Base-by-base conservation (phyloP, 2,329 filamentous ascomycete species). In the Aspergillus neotritici region DNA sequence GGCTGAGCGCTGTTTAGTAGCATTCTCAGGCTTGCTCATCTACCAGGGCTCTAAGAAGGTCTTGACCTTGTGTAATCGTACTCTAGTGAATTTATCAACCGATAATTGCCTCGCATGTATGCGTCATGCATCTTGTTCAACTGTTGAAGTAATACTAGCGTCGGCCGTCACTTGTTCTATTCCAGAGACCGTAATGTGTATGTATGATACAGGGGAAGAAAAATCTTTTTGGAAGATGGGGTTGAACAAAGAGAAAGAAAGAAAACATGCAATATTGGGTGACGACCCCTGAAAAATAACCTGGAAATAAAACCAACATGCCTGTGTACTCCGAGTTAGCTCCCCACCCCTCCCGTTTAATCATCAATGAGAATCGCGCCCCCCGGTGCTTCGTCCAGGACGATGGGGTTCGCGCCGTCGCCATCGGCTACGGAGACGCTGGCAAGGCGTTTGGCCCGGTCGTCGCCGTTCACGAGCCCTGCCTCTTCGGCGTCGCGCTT, bases 341-440 rank as follows among this genome's bases (percentile, higher is more conserved):
- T 31, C 34, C 31, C 11, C 29, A 13, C 28, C 30, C 34, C 29
- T 16, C 30, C 39, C 16, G 38, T 49, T 75, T 62, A 80, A 61
- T 83, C 79, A 44, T 82, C 68, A 58, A 88, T 86, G 47, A 86
- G 57, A 53, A 87, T 86, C 14, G 80, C 76, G 15, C 82, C 82
- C 41, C 70, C 73, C n/a, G 64, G 69, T 3, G 63, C 57, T 40
- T 71, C 76, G 37, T 78, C 77, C 10, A 83, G 43, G 34, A 68
- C 54, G 29, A 71, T 69, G 11, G 60, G 58, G 28, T 62, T 47
- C n/a, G 53, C 50, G 21, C 52, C 53, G 34, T 71, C 32, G 68
- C 70, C 71, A 32, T 74, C 70, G 17, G 67, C 64, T 1, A 57
- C 55, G 1, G 61, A 53, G 3, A 61, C 54, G 15, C 58, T 62